Percentiles rank a stretch among this genome's conserved stretches.
phyloP scores from a whole-genome alignment of 2,329 filamentous ascomycete genomes.

The Talaromyces sp. region DNA sequence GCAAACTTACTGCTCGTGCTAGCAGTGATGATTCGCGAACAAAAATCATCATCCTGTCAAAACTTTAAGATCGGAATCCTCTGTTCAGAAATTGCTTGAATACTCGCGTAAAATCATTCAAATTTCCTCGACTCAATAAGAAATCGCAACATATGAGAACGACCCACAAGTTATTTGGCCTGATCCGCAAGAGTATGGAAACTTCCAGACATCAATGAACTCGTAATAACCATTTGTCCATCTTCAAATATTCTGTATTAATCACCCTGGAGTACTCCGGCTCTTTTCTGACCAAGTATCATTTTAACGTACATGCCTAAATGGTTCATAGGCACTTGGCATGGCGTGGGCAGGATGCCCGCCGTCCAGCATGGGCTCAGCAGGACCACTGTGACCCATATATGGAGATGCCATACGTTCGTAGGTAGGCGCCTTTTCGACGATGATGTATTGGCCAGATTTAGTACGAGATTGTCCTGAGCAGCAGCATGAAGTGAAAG shows the following conservation, averaged over 20 bases:
- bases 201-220: not conserved
- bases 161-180: not conserved
- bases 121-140: not conserved
- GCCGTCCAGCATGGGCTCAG: not conserved
- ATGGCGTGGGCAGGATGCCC: conserved; percentile 20
- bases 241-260: not conserved
- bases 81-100: not conserved
- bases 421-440: conserved; percentile 60
- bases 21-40: not conserved
- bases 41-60: not conserved
- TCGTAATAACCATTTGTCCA: not conserved
- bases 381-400: conserved; percentile 2
- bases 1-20: not conserved
- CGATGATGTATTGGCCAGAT: conserved; percentile 35
- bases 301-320: not conserved
- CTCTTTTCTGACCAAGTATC: not conserved
- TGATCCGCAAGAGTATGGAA: not conserved
- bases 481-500: conserved; percentile 89
- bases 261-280: not conserved
- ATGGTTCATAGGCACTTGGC: conserved; percentile 6
- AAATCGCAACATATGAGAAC: not conserved
- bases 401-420: conserved; percentile 49
- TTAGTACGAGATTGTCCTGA: conserved; percentile 56
- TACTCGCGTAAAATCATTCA: not conserved
- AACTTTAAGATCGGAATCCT: not conserved